Evolutionary conservation across 2,329 filamentous ascomycete genomes (phyloP).

Genomic region (Claviceps capensis): DNA sequence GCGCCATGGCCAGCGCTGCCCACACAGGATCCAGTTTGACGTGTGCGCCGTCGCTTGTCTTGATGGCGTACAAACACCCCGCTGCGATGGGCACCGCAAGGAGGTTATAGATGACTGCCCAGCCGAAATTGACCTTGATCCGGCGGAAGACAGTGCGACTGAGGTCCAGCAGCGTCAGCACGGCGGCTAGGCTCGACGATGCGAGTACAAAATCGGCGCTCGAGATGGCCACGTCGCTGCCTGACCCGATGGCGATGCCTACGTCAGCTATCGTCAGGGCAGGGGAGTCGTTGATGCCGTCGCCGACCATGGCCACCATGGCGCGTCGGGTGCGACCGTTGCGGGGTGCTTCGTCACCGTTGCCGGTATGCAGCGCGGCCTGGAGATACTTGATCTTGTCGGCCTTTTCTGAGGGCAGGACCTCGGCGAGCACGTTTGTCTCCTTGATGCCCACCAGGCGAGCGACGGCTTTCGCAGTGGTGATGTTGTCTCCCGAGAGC

Average conservation of each 20-base stretch:
- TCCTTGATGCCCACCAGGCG: constrained; percentile 58
- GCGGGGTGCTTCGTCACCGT: constrained; percentile 13
- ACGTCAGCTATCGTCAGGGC: constrained; percentile 71
- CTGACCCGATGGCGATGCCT: constrained; percentile 70
- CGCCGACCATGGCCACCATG: constrained; percentile 70
- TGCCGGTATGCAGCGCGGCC: constrained; percentile 28
- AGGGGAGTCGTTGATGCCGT: constrained; percentile 81
- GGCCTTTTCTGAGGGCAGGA: constrained; percentile 73
- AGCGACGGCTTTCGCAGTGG: constrained; percentile 71
- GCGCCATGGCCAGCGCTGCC: constrained; percentile 84
- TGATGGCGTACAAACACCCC: constrained; percentile 55
- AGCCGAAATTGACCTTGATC: constrained; percentile 74
- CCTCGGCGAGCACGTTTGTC: constrained; percentile 70
- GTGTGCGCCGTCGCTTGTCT: constrained; percentile 34
- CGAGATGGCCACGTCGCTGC: constrained; percentile 71
- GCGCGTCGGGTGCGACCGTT: constrained; percentile 25
- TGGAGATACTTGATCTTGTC: constrained; percentile 55
- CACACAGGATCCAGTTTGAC: constrained; percentile 63
- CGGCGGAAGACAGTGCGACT: constrained; percentile 59
- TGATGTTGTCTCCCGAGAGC: constrained; percentile 82
- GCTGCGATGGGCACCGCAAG: constrained; percentile 69
- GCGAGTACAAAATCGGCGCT: constrained; percentile 74
- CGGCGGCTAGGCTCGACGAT: constrained; percentile 52
- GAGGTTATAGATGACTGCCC: constrained; percentile 74
- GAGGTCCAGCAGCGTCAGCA: constrained; percentile 61